Evolutionary conservation across 768 basidiomycete genomes (phyloP), one percentile per base, ranked within the genome.

Genomic region (Lanmaoa rubissima): DNA sequence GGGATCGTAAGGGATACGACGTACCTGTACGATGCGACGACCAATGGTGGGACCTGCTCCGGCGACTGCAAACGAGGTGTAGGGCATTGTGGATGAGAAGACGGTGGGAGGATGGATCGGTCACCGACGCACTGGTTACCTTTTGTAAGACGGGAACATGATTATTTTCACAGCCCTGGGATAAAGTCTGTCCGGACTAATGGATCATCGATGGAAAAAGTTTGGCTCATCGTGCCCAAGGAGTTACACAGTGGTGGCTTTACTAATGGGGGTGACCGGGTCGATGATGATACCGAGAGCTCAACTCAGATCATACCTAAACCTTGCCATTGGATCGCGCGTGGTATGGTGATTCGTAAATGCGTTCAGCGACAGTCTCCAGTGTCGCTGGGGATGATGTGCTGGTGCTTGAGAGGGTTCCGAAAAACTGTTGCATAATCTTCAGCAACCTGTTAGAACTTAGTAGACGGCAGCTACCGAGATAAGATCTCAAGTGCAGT

Each of bases 31-130:
- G 51, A 75, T 74, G 14, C 68, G 73, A 24, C 49, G 64, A 31
- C 74, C 75, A 53, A 75, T 65, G 39, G 66, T 71, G n/a, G 71
- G 70, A 9, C 74, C 74, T 11, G 72, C 68, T 9, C 74, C 75
- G 16, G 60, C 68, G 40, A 75, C 66, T 38, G 73, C 74, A 45
- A 75, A 75, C 8, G 74, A 75, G 26, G 62, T 67, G 63, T 69
- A 72, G 28, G 65, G 50, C 71, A 71, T 69, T 24, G 39, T 49
- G 50, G 40, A 32, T 47, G 55, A 45, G 41, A 50, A 19, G 46
- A 5, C 4, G 24, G 31, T n/a, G n/a, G 10, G 26, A 34, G 40
- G 36, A 28, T 48, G 44, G 13, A 38, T 34, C 28, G n/a, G 17
- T 5, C n/a, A 5, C 19, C 35, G 40, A 31, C n/a, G 7, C 10